phyloP scores from a whole-genome alignment of 2,329 filamentous ascomycete genomes.

The Dactylonectria estremocensis region DNA sequence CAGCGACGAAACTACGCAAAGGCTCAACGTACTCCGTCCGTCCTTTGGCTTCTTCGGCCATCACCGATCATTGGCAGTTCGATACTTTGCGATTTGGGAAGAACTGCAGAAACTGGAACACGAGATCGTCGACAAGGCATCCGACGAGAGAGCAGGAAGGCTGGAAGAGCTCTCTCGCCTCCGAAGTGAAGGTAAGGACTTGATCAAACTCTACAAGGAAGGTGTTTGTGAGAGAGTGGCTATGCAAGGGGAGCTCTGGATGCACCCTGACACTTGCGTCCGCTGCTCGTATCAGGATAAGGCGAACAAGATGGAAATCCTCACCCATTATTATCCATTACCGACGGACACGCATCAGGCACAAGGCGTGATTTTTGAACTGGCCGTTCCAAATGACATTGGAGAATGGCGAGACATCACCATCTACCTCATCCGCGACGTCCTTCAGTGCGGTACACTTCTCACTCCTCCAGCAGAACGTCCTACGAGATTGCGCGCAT shows the following conservation, averaged over 20 bases:
- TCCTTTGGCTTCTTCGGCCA: conserved; percentile 36
- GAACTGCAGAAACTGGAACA: too few relatives aligned
- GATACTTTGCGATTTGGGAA: conserved; percentile 28
- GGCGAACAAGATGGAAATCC: conserved; percentile 60
- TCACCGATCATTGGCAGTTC: conserved; percentile 31
- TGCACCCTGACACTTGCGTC: conserved; percentile 44
- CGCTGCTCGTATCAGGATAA: conserved; percentile 52
- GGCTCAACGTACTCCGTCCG: neutral
- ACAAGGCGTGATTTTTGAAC: conserved; percentile 69
- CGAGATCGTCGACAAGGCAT: too few relatives aligned
- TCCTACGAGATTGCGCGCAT: conserved; percentile 20
- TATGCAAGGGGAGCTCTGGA: too few relatives aligned
- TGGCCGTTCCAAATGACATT: conserved; percentile 59
- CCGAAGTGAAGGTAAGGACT: conserved; percentile 11
- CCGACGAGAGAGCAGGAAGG: conserved; percentile 52
- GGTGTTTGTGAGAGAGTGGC: conserved; percentile 12
- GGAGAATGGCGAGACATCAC: conserved; percentile 65
- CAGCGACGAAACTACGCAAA: neutral
- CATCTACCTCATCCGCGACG: conserved; percentile 56
- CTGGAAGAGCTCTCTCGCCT: conserved; percentile 54
- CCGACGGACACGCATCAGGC: conserved; percentile 52
- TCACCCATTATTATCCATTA: conserved; percentile 71
- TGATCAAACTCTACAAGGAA: conserved; percentile 30
- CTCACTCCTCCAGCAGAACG: neutral
- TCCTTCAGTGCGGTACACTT: conserved; percentile 50